These are phyloP conservation scores for Coniophora puteana DNA, from an alignment of 1,284 basidiomycete genomes.

Conservation along the genomic window DNA sequence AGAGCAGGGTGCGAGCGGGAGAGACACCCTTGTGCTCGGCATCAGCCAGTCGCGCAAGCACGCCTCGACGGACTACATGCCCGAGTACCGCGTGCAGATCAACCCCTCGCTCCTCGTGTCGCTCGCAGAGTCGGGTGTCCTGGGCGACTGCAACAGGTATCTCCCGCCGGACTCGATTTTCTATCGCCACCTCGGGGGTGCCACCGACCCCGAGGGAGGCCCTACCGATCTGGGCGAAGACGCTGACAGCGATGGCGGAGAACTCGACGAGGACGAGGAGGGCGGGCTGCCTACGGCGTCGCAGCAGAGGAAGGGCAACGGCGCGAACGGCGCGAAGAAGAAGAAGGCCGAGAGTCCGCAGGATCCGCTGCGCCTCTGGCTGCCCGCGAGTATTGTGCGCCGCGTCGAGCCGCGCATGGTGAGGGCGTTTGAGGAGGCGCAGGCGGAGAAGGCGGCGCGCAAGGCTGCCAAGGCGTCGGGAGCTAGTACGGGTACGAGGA, in stretches of 20 bases:
- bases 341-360: slow-evolving; percentile 46
- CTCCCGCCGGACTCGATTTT: slow-evolving; percentile 44
- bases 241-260: slow-evolving; percentile 8
- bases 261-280: slow-evolving; percentile 31
- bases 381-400: slow-evolving; percentile 72
- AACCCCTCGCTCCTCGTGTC: slow-evolving; percentile 60
- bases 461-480: slow-evolving; percentile 30
- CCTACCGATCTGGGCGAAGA: slow-evolving; percentile 8
- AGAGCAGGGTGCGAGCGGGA: slow-evolving; percentile 19
- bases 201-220: slow-evolving; percentile 36
- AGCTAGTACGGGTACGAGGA: neutral
- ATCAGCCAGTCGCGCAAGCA: slow-evolving; percentile 49
- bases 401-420: slow-evolving; percentile 62
- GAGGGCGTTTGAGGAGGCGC: slow-evolving; percentile 51
- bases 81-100: slow-evolving; percentile 74
- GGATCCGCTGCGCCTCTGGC: slow-evolving; percentile 61
- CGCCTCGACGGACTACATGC: slow-evolving; percentile 60
- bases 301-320: slow-evolving; percentile 7
- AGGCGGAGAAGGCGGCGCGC: slow-evolving; percentile 47
- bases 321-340: slow-evolving; percentile 39
- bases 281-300: slow-evolving; percentile 1
- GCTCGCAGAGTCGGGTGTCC: slow-evolving; percentile 60
- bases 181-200: slow-evolving; percentile 44
- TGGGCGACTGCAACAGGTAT: slow-evolving; percentile 57
- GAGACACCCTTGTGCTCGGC: too few species aligned